A percentile compares a stretch with the other conserved stretches of the same genome.
These are phyloP conservation scores for Polytrichum formosum DNA, from an alignment of 225 moss, liverwort and hornwort species.

Conservation along the genomic window DNA sequence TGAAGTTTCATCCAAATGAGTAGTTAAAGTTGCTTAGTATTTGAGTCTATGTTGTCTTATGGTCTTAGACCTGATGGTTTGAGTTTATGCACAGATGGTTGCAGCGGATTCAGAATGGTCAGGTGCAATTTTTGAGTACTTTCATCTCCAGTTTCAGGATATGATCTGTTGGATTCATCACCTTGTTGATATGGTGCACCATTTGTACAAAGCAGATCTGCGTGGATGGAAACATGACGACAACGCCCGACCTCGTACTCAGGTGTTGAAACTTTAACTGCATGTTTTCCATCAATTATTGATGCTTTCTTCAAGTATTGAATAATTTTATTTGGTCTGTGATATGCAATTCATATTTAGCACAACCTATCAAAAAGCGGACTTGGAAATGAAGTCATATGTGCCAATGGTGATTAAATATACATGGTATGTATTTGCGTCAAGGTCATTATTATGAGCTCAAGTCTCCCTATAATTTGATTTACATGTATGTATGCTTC, in stretches of 20 bases:
- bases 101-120: conserved; percentile 77
- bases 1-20: background rate
- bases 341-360: no score
- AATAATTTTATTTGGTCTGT: no score
- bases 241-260: conserved; percentile 35
- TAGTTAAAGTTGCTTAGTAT: conserved; percentile 22
- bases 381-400: no score
- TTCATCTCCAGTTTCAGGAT: background rate
- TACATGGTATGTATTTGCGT: no score
- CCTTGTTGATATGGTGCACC: background rate
- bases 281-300: no score
- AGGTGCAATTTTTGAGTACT: conserved; percentile 44
- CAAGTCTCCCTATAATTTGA: no score
- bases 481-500: no score
- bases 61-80: background rate
- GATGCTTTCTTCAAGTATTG: no score
- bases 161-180: background rate
- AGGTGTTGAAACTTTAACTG: conserved; percentile 35
- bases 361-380: no score
- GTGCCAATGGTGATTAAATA: no score
- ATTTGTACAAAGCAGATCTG: conserved; percentile 48
- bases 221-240: conserved; percentile 66
- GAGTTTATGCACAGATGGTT: conserved; percentile 62
- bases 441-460: no score
- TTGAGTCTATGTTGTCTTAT: background rate